Evolutionary conservation across 371 early-diverging fungal genomes (phyloP).

Genomic region (Quaeritorhiza haematococci): DNA sequence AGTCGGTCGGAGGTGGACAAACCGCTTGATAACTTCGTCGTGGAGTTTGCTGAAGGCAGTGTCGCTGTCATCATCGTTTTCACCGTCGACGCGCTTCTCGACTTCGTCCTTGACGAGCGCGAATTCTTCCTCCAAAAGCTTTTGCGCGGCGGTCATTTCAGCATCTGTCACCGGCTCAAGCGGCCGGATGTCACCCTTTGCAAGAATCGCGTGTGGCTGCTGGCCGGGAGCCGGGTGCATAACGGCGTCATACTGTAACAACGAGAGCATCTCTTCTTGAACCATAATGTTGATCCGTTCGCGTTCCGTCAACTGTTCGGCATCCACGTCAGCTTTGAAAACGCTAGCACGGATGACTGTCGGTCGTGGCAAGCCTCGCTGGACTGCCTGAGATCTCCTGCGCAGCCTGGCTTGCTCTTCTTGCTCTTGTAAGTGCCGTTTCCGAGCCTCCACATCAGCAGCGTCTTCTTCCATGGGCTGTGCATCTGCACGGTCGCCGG

Average conservation of each 20-base stretch:
- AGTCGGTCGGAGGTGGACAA: constrained; percentile 5
- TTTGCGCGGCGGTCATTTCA: constrained; percentile 11
- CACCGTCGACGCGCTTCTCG: no score
- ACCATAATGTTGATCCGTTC: constrained; percentile 51
- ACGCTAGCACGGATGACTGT: constrained; percentile 19
- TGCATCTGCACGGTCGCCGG: background rate
- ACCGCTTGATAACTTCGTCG: no score
- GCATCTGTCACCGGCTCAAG: constrained; percentile 14
- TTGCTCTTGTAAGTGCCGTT: constrained; percentile 38
- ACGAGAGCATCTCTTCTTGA: constrained; percentile 54
- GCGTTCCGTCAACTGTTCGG: constrained; percentile 24
- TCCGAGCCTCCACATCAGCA: constrained; percentile 60
- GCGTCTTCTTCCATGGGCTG: constrained; percentile 59
- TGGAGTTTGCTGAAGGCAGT: no score
- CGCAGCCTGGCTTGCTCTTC: constrained; percentile 35
- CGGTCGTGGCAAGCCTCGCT: constrained; percentile 77
- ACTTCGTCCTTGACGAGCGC: no score
- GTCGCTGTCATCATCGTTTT: no score
- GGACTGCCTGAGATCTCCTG: constrained; percentile 66
- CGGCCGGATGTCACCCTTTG: no score
- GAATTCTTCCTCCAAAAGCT: constrained; percentile 10
- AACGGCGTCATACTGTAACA: constrained; percentile 64
- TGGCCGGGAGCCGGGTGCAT: constrained; percentile 54
- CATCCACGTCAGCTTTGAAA: constrained; percentile 25
- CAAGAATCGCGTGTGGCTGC: no score